Evolutionary conservation across 202 grass and related monocot species (phyloP), one percentile per base, ranked within the genome.

Genomic region (Miscanthus sacchariflorus): DNA sequence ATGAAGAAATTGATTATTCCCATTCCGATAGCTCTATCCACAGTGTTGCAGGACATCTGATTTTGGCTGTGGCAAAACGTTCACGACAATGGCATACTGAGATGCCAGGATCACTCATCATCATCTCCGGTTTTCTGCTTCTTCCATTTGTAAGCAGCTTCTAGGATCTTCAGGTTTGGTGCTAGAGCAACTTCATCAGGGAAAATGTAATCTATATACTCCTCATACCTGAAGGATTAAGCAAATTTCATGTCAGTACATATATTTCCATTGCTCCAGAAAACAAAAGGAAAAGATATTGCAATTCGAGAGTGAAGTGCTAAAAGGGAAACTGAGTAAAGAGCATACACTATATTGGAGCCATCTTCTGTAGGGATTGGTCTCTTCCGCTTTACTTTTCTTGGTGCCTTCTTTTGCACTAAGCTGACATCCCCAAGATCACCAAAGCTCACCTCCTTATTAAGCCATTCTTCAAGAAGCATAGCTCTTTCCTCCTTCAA

Each of bases 401-500:
- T 89, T 27, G 96, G 94, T 0, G 91, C 91, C 81, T 98, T 95
- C 77, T 94, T 98, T 76, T 98, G 96, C 67, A 93, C 92, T 90
- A 95, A 70, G 38, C 87, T 96, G 65, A 95, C 80, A 88, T 94
- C 94, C 19, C 94, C 96, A 61, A 93, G 82, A 75, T 84, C 87
- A 61, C 89, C 90, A 79, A 96, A 93, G 88, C 85, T 85, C 82
- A 87, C 82, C 80, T 98, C 96, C 66, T 94, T 88, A 65, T 93
- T 96, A 33, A 98, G 75, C 96, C 39, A 27, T 39, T 99, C 96
- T 80, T 99, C 96, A 76, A 99, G 88, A 52, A 99, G 91, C 94
- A 99, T 99, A 38, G 92, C 92, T 86, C 96, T 96, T 88, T 98
- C 96, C 86, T 96, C 96, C 86, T 96, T 96, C 42, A 96, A 81